Evolutionary conservation across 176 grass and related monocot species (phyloP).

Genomic region (Ampelocalamus luodianensis): DNA sequence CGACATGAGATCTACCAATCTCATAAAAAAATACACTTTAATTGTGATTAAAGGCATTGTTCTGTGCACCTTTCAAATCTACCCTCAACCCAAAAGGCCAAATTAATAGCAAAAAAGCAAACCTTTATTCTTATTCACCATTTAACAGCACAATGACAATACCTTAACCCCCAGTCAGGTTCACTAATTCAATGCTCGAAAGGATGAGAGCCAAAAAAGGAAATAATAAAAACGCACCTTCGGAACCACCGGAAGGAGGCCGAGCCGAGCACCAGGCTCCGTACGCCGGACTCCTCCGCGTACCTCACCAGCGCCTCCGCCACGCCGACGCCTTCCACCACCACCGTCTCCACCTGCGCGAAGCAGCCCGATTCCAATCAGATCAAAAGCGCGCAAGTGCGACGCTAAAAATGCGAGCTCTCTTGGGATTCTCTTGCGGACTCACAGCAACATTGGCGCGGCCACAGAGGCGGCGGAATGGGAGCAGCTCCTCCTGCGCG

Average conservation of each 20-base stretch:
- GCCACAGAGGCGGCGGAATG: slow-evolving; percentile 58
- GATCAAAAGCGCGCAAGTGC: not conserved
- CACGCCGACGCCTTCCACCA: slow-evolving; percentile 75
- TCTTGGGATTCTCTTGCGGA: not conserved
- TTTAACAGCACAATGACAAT: slow-evolving; percentile 1
- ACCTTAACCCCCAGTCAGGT: not conserved
- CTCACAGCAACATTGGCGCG: slow-evolving; percentile 55
- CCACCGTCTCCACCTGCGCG: slow-evolving; percentile 64
- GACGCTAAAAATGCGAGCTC: not conserved
- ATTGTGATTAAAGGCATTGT: slow-evolving; percentile 13
- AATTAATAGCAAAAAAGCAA: slow-evolving; percentile 32
- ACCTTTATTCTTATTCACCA: not conserved
- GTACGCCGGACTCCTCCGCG: slow-evolving; percentile 57
- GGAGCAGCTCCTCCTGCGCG: slow-evolving; percentile 60
- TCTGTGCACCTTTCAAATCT: not conserved
- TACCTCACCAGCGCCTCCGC: slow-evolving; percentile 66
- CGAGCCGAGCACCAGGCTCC: slow-evolving; percentile 74
- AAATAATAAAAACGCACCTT: slow-evolving; percentile 29
- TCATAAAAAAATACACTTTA: not conserved
- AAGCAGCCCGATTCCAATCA: not conserved
- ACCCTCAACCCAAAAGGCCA: slow-evolving; percentile 29
- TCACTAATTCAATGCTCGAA: not conserved
- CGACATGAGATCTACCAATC: not conserved
- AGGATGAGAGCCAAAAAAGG: slow-evolving; percentile 3
- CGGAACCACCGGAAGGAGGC: slow-evolving; percentile 56